These are phyloP conservation scores for Mortierella sp. DNA, from an alignment of 371 early-diverging fungal genomes.

Conservation along the genomic window DNA sequence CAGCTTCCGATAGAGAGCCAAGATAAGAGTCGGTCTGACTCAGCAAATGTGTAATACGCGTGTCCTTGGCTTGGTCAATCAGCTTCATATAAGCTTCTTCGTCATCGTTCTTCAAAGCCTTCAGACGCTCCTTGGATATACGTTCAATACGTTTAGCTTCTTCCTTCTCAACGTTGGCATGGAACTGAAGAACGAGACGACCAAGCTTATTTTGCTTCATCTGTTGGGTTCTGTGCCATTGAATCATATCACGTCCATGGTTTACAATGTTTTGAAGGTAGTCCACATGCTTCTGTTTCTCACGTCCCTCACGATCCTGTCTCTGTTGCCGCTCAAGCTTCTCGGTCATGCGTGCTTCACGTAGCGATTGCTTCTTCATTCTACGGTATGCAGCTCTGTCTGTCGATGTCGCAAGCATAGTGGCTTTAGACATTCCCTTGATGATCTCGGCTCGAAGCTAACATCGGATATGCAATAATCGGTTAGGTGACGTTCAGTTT, in stretches of 20 bases:
- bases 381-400: constrained; percentile 86
- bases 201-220: constrained; percentile 80
- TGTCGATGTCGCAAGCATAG: constrained; percentile 83
- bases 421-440: constrained; percentile 71
- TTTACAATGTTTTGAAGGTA: constrained; percentile 78
- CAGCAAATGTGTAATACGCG: constrained; percentile 89
- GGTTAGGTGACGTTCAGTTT: not conserved
- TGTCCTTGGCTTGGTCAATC: constrained; percentile 94
- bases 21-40: constrained; percentile 91
- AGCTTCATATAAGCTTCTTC: constrained; percentile 96
- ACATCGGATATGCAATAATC: not conserved
- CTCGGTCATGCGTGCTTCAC: constrained; percentile 94
- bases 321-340: constrained; percentile 91
- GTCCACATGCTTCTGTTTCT: constrained; percentile 85
- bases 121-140: constrained; percentile 91
- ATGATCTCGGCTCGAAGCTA: constrained; percentile 87
- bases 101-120: constrained; percentile 93
- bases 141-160: constrained; percentile 88
- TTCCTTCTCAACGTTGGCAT: constrained; percentile 87
- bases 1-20: constrained; percentile 80
- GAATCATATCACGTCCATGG: constrained; percentile 81
- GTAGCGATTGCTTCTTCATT: constrained; percentile 89
- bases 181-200: constrained; percentile 79
- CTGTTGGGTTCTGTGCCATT: constrained; percentile 80
- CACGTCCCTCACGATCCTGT: constrained; percentile 87